Evolutionary conservation across 768 basidiomycete species (phyloP).

Genomic region (Galerina sulciceps): DNA sequence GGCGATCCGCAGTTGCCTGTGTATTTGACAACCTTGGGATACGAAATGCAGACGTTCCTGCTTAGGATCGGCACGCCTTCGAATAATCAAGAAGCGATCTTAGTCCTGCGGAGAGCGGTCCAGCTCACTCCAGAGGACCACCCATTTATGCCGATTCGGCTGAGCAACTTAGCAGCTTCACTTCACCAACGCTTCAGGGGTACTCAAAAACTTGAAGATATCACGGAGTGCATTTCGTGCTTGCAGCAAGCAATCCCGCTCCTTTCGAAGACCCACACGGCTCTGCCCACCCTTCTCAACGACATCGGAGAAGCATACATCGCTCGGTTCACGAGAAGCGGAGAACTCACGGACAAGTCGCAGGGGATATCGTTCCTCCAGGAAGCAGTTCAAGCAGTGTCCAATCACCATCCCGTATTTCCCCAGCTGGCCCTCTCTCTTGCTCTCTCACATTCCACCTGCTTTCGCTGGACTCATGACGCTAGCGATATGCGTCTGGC

Average conservation of each 20-base stretch:
- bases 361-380: neutral
- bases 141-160: neutral
- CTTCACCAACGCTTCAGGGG: neutral
- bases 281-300: neutral
- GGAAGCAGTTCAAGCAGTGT: neutral
- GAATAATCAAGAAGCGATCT: constrained; percentile 11
- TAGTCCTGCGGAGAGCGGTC: constrained; percentile 6
- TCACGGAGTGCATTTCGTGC: neutral
- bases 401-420: neutral
- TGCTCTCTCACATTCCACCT: neutral
- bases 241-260: neutral
- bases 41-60: constrained; percentile 12
- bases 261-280: neutral
- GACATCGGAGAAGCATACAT: neutral
- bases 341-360: neutral
- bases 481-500: neutral
- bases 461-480: neutral
- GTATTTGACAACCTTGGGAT: constrained; percentile 9
- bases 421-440: neutral
- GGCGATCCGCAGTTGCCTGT: neutral
- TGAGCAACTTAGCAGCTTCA: neutral
- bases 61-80: constrained; percentile 1
- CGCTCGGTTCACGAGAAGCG: neutral
- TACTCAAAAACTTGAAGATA: neutral
- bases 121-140: constrained; percentile 3